Conservation (phyloP, 2,329 filamentous ascomycete genomes). For the Nemania sp. region DNA sequence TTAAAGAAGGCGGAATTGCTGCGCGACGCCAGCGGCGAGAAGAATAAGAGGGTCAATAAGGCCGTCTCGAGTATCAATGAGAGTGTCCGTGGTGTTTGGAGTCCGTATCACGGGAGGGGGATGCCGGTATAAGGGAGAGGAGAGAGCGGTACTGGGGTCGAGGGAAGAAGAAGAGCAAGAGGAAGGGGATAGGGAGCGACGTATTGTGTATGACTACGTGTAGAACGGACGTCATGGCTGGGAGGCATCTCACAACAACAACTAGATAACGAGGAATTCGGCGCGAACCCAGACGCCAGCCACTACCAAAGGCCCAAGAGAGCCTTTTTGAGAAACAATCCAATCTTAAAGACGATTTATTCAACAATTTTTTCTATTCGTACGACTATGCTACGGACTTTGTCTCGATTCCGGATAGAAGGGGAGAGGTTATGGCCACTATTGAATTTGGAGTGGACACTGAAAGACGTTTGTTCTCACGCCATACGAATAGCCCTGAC, state of each 20-base stretch:
- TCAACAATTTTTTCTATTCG: constrained; percentile 7
- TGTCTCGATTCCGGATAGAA: background rate
- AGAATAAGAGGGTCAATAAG: constrained; percentile 66
- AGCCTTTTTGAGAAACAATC: constrained; percentile 2
- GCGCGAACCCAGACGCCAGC: constrained; percentile 21
- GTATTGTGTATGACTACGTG: constrained; percentile 13
- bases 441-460: constrained; percentile 7
- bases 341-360: background rate
- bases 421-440: background rate
- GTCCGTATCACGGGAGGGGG: constrained; percentile 67
- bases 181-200: background rate
- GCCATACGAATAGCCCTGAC: constrained; percentile 2
- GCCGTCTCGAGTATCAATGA: constrained; percentile 65
- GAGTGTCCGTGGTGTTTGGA: constrained; percentile 72
- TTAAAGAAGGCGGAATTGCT: constrained; percentile 76
- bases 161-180: background rate
- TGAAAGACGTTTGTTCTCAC: too few relatives aligned
- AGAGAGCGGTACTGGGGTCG: background rate
- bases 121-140: constrained; percentile 50
- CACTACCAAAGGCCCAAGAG: constrained; percentile 11
- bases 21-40: constrained; percentile 75
- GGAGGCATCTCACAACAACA: too few relatives aligned
- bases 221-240: too few relatives aligned
- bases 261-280: constrained; percentile 20
- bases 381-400: background rate